Evolutionary conservation across 1,284 basidiomycete species (phyloP).

Genomic region (Apiotrichum gamsii): DNA sequence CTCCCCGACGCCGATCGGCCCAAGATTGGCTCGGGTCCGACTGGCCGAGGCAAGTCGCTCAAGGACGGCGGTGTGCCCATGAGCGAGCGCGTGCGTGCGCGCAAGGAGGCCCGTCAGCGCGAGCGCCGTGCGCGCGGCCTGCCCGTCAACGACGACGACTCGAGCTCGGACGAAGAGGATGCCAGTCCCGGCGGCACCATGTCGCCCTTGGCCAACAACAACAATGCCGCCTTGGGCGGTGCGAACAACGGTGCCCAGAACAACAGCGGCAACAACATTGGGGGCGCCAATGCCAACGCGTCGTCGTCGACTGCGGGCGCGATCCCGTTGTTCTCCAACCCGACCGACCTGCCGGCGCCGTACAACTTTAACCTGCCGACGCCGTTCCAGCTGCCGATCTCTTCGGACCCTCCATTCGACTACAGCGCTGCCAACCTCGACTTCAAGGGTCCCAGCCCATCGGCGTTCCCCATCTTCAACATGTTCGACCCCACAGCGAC

Average conservation of each 20-base stretch:
- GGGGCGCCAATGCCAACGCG: background rate
- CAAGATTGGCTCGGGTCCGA: conserved; percentile 46
- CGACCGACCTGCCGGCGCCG: conserved; percentile 20
- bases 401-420: conserved; percentile 28
- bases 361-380: conserved; percentile 41
- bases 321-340: conserved; percentile 16
- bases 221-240: too few species aligned
- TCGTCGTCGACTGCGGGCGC: background rate
- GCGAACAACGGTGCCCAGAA: background rate
- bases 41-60: conserved; percentile 46
- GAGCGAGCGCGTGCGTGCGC: conserved; percentile 45
- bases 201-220: background rate
- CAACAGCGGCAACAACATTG: conserved; percentile 2
- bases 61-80: conserved; percentile 48
- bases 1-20: conserved; percentile 56
- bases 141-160: conserved; percentile 19
- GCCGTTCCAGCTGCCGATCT: conserved; percentile 36
- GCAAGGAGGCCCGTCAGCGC: conserved; percentile 42
- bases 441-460: conserved; percentile 3
- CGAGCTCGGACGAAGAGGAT: conserved; percentile 3
- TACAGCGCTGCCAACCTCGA: conserved; percentile 7
- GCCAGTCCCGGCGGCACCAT: background rate
- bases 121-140: conserved; percentile 33
- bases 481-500: conserved; percentile 5
- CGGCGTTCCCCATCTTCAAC: conserved; percentile 15